Base-by-base conservation (phyloP, 2,329 filamentous ascomycete species). In the Trichoderma atrobrunneum region DNA sequence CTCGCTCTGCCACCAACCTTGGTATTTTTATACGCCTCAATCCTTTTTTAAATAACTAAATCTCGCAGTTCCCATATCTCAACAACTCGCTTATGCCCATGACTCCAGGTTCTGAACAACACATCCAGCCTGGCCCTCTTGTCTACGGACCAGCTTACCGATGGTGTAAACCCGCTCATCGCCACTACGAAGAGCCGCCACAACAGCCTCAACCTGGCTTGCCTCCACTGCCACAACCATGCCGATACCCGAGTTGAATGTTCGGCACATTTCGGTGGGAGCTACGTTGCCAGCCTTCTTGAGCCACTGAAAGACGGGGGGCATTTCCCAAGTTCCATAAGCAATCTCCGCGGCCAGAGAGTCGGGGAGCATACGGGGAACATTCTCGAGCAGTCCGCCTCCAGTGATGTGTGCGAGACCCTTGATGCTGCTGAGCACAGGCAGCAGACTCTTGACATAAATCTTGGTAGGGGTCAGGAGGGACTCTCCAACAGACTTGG, bases 321-420 rank as follows among this genome's bases (percentile, higher is more conserved):
- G 94, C 57, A 94, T 86, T 30, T 89, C 81, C 94, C 95, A 99
- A 1, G 88, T 83, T 56, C 86, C 84, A 61, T 92, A 92, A 77
- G 97, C 92, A 70, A 99, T 90, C 79, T 94, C 89, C 2, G 94
- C 95, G 2, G 92, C 88, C 7, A 99, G 88, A 60, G 90, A 85
- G 39, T 87, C 82, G 2, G 96, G 96, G 21, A 99, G 87, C 92
- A 97, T 97, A 75, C 96, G 91, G 34, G 96, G 96, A 30, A 99
- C 92, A 81, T 99, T 99, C 83, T 99, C 96, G 21, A 92, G 86
- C 24, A 99, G 88, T 12, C 96, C 96, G 73, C 96, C 96, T 65
- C 96, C 96, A 0, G 96, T 99, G 84, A 99, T 98, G 83, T 99
- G 96, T 12, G 96, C 93, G 81, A 98, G 92, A 68, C 96, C 96